Base-by-base conservation (phyloP, 179 eudicot genomes). In the Beta macrorhiza region DNA sequence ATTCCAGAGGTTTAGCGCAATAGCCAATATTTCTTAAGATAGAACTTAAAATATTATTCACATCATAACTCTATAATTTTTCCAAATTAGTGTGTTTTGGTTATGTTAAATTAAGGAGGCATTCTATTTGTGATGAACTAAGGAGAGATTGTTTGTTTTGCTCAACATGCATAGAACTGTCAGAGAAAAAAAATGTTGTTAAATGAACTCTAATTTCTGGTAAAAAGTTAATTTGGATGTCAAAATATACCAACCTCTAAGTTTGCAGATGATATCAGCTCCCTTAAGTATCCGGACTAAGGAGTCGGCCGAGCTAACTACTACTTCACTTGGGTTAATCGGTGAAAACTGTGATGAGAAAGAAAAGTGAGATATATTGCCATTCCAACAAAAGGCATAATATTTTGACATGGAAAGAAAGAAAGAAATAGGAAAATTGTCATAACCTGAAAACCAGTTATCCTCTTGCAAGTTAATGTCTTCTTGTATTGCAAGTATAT, bases 281-380 rank as follows among this genome's bases (percentile, higher is more conserved):
- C 94, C 95, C 57, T 79, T 79, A 79, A 95, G 90, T 57, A 95
- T 84, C 52, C 91, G 90, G 63, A 95, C 85, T 85, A 89, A 91
- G 32, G 98, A 89, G 81, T 95, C 97, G 61, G 93, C 92, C 62
- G 93, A 91, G 77, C 93, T 89, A 64, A 95, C 95, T 74, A 90
- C 85, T 32, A 92, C 92, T 88, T 89, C 88, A 74, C 81, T 89
- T n/a, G 90, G 82, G 64, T 95, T 91, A 64, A 71, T 85, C 22
- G 98, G 99, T 57, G 89, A 93, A 77, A 92, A 91, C 98, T 95
- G 88, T 62, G 72, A 78, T 82, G 53, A 87, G 65, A 42, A 53
- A 64, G 70, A 42, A 75, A 37, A 75, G 51, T 25, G 61, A 69
- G 14, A 22, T 29, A 22, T 29, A 19, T 37, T 37, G 42, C 42